phyloP scores from a whole-genome alignment of 1,284 basidiomycete genomes.

The Irpex rosettiformis region DNA sequence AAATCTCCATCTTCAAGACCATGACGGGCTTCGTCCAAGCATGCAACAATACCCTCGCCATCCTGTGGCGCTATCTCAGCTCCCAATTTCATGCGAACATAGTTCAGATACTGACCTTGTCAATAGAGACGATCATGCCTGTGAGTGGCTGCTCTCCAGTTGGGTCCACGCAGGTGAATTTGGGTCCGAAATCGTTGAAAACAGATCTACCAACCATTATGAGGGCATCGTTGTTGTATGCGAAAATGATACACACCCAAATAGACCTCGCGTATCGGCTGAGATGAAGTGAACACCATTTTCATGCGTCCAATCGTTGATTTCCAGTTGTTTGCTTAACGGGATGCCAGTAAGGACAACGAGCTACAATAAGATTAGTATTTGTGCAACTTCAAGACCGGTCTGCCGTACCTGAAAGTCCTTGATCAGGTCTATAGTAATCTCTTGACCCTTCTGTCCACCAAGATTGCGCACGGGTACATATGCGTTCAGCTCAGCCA shows the following conservation, averaged over 20 bases:
- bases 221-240: no score
- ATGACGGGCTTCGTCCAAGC: conserved; percentile 95
- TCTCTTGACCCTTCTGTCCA: conserved; percentile 65
- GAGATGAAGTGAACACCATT: conserved; percentile 92
- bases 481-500: conserved; percentile 95
- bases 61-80: conserved; percentile 45
- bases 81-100: neutral
- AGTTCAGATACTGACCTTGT: conserved; percentile 51
- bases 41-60: conserved; percentile 89
- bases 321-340: conserved; percentile 84
- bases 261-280: conserved; percentile 91
- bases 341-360: conserved; percentile 86
- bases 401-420: conserved; percentile 76
- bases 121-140: conserved; percentile 95
- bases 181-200: conserved; percentile 96
- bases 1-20: conserved; percentile 98
- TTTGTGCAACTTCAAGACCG: conserved; percentile 1
- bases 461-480: conserved; percentile 87
- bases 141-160: conserved; percentile 92
- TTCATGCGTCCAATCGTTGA: conserved; percentile 91
- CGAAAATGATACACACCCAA: conserved; percentile 89
- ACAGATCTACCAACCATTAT: conserved; percentile 59
- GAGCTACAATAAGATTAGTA: conserved; percentile 45
- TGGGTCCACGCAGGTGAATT: conserved; percentile 94
- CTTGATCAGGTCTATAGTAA: conserved; percentile 77